Evolutionary conservation across 2,329 filamentous ascomycete species (phyloP), one percentile per base, ranked within the genome.

Genomic region (Lithohypha guttulata): DNA sequence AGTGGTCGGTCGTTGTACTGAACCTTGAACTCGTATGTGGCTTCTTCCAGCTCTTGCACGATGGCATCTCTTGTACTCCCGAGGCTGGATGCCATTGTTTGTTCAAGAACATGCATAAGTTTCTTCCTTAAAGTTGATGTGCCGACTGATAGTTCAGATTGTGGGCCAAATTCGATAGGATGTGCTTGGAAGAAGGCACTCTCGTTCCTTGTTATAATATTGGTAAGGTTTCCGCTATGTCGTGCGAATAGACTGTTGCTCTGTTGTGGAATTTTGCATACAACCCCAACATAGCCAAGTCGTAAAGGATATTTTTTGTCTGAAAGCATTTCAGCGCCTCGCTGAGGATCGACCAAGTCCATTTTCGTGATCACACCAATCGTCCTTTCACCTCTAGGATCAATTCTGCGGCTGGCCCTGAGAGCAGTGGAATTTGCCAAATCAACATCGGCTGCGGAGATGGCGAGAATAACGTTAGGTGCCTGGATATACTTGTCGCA

Each of bases 291-390:
- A 53, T 98, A 98, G 3, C 91, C 91, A 3, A 98, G 68, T n/a
- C 91, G 75, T 20, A 98, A 69, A 27, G 91, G 89, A 55, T 98
- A 98, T 58, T 96, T 93, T 56, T 78, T 81, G 58, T 98, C 89
- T 18, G 71, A 79, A 14, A 98, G 68, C 21, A 98, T 84, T 23
- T 75, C 71, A 10, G 76, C 73, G 20, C 87, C 91, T 42, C 89
- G 77, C 6, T 69, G 66, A 2, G 91, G 73, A 51, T 96, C 89
- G 6, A 98, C 87, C 15, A 98, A 70, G 54, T 98, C 91, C 89
- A 98, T 95, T 65, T 98, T 98, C 2, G 91, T 98, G 28, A 98
- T 80, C n/a, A 98, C 91, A 30, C 91, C 91, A 55, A 98, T 98
- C 0, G 91, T 98, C 46, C 91, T 75, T 63, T 98, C 91, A 39